Evolutionary conservation across 2,329 filamentous ascomycete genomes (phyloP).

Genomic region (Ascochyta koolunga): DNA sequence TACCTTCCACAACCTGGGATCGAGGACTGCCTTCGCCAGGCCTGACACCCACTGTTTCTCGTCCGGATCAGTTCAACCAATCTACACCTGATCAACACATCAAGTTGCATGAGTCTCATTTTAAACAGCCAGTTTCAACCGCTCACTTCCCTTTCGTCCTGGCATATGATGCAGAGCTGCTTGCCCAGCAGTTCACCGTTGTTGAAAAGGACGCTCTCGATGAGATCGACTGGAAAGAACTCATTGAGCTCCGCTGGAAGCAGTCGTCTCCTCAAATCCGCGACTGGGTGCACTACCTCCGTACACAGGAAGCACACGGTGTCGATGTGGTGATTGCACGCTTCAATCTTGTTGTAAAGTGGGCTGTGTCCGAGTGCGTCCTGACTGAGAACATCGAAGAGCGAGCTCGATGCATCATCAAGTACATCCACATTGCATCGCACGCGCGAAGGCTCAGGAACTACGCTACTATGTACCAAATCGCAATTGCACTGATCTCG

Average conservation of each 20-base stretch:
- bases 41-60: slow-evolving; percentile 43
- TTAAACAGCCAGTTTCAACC: slow-evolving; percentile 25
- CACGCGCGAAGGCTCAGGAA: slow-evolving; percentile 79
- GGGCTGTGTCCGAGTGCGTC: slow-evolving; percentile 80
- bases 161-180: slow-evolving; percentile 76
- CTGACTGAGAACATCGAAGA: slow-evolving; percentile 75
- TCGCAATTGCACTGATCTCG: slow-evolving; percentile 77
- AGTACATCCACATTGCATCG: slow-evolving; percentile 80
- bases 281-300: slow-evolving; percentile 83
- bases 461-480: slow-evolving; percentile 82
- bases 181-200: slow-evolving; percentile 83
- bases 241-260: slow-evolving; percentile 84
- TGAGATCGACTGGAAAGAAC: slow-evolving; percentile 86
- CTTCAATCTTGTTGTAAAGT: slow-evolving; percentile 89
- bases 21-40: slow-evolving; percentile 47
- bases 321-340: slow-evolving; percentile 84
- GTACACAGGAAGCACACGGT: slow-evolving; percentile 72
- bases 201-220: slow-evolving; percentile 86
- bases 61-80: slow-evolving; percentile 25
- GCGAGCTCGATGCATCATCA: slow-evolving; percentile 76
- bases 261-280: slow-evolving; percentile 69
- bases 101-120: slow-evolving; percentile 31
- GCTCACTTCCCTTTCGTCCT: slow-evolving; percentile 78
- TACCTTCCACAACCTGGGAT: slow-evolving; percentile 41
- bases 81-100: slow-evolving; percentile 28